Percentiles rank a stretch among this genome's conserved stretches.
These are phyloP conservation scores for Fusarium multiceps DNA, from an alignment of 2,329 filamentous ascomycete species.

Conservation along the genomic window DNA sequence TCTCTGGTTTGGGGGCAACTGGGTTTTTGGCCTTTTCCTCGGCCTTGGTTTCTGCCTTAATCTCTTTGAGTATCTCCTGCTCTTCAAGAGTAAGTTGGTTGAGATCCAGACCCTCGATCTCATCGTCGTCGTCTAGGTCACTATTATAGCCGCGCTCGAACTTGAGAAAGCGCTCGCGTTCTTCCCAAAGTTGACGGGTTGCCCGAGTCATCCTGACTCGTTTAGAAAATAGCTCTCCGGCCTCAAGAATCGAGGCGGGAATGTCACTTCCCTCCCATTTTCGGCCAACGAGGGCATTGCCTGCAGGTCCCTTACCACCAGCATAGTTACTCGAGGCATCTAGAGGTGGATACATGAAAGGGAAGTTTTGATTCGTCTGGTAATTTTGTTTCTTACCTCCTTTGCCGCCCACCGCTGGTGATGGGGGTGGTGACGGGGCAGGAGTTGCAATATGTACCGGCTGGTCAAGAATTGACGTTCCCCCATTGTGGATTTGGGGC, in stretches of 20 bases:
- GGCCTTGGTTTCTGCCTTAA: slow-evolving; percentile 51
- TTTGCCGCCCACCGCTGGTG: slow-evolving; percentile 86
- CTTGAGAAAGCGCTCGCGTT: slow-evolving; percentile 89
- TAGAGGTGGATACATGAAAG: slow-evolving; percentile 94
- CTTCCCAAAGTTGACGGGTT: slow-evolving; percentile 94
- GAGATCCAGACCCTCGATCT: slow-evolving; percentile 61
- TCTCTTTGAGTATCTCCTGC: slow-evolving; percentile 54
- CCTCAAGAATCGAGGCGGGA: slow-evolving; percentile 93
- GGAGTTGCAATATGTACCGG: slow-evolving; percentile 99
- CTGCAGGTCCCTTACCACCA: slow-evolving; percentile 87
- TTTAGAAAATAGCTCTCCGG: slow-evolving; percentile 89
- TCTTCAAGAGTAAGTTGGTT: slow-evolving; percentile 57
- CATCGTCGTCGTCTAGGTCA: slow-evolving; percentile 57
- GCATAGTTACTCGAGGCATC: slow-evolving; percentile 90
- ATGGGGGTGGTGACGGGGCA: slow-evolving; percentile 93
- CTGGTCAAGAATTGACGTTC: slow-evolving; percentile 89
- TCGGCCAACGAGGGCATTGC: slow-evolving; percentile 79
- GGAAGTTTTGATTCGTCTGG: slow-evolving; percentile 98
- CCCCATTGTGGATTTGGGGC: slow-evolving; percentile 65
- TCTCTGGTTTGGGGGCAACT: slow-evolving; percentile 41
- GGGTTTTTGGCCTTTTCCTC: slow-evolving; percentile 42
- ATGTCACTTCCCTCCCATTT: slow-evolving; percentile 96
- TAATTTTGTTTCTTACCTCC: slow-evolving; percentile 99
- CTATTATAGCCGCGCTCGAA: slow-evolving; percentile 90
- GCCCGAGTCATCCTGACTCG: slow-evolving; percentile 92